Conservation (phyloP, 768 basidiomycete species). For the Grammothele lineata region DNA sequence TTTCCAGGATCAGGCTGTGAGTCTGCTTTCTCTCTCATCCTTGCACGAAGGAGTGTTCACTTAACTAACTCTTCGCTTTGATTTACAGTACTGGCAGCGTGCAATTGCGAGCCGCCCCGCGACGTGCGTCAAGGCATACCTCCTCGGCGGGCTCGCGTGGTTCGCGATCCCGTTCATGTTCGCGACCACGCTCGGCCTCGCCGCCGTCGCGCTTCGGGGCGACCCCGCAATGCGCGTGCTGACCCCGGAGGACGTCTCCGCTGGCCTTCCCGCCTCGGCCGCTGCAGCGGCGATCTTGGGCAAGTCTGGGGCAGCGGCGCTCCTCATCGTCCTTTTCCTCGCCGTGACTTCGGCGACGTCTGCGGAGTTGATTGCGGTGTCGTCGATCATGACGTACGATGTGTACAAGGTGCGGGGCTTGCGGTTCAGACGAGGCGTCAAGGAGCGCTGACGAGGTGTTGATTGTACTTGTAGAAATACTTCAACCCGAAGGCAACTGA, state of each 20-base stretch:
- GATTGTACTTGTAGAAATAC: constrained; percentile 46
- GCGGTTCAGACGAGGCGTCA: not conserved
- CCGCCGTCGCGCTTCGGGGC: constrained; percentile 76
- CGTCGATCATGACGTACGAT: constrained; percentile 79
- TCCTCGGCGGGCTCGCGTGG: constrained; percentile 89
- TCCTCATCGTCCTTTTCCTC: constrained; percentile 81
- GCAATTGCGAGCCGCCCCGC: constrained; percentile 85
- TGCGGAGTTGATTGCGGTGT: constrained; percentile 91
- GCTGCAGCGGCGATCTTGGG: constrained; percentile 82
- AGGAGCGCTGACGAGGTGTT: not conserved
- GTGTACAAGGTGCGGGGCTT: constrained; percentile 58
- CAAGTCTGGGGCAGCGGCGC: constrained; percentile 68
- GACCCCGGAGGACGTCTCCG: constrained; percentile 65
- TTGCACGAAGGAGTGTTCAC: not conserved
- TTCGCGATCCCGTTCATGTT: constrained; percentile 86
- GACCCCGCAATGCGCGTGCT: constrained; percentile 52
- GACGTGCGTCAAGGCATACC: constrained; percentile 86
- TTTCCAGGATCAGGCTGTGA: constrained; percentile 43
- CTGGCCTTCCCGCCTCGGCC: constrained; percentile 84
- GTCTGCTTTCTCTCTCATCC: not conserved
- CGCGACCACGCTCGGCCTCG: constrained; percentile 82
- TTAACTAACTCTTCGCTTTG: not conserved
- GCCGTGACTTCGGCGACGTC: constrained; percentile 83
- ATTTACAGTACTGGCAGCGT: constrained; percentile 73
- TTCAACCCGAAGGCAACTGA: constrained; percentile 82